Evolutionary conservation across 2,329 filamentous ascomycete genomes (phyloP), one percentile per base, ranked within the genome.

Genomic region (Pyrenochaeta sp.): DNA sequence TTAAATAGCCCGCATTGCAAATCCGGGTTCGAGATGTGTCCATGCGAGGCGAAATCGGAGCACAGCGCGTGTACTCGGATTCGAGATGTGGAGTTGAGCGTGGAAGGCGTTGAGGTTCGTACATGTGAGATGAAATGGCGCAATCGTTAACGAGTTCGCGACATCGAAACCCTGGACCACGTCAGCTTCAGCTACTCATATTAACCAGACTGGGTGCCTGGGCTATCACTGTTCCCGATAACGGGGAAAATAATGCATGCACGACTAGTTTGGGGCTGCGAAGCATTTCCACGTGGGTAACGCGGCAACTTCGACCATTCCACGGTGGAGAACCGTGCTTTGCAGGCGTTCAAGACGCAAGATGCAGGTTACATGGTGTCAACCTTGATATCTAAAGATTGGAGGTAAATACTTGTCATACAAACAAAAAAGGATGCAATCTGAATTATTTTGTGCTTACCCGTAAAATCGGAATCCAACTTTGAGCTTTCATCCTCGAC

Each of bases 91-190:
- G 52, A 48, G 34, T 24, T 49, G 45, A 36, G 36, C 25, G 44
- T 27, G 15, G 12, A 19, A 39, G 37, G 42, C 44, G 48, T 45
- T 34, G 52, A 52, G 39, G 40, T 37, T 42, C 45, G 44, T 12
- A 19, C 50, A 51, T 50, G 46, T 51, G 15, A 50, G 57, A 34
- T 46, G 32, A 34, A 40, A 66, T 62, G 56, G 59, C 64, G 64
- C 61, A 62, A 66, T 64, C 44, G 36, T 56, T n/a, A 22, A 49
- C 54, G 40, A 54, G 54, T 50, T 64, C 52, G 53, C 64, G 58
- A 60, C 64, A 66, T 66, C 51, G 42, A 32, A 49, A 59, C 56
- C 56, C 55, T 57, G 52, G 47, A 57, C 53, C 36, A 50, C 37
- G 48, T 50, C 53, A 56, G 43, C 39, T 30, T 32, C 44, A 46